A percentile compares a stretch with the other conserved stretches of the same genome.
Conservation (phyloP, 2,329 filamentous ascomycete genomes). For the Hyphodiscus sp. region DNA sequence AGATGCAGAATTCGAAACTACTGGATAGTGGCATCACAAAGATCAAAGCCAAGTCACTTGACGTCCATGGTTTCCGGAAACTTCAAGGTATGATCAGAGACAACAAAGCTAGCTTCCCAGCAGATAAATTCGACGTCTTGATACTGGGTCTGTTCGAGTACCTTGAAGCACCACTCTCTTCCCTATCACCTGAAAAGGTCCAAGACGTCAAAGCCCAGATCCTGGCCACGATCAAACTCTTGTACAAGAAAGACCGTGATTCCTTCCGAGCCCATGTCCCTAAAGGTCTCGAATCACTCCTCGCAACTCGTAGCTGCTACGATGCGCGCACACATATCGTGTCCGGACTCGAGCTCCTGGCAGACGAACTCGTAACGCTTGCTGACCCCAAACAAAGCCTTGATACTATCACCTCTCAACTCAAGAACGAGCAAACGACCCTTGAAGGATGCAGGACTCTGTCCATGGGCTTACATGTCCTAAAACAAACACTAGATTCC, state of each 20-base stretch:
- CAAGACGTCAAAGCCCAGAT: constrained; percentile 70
- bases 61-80: constrained; percentile 75
- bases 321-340: constrained; percentile 67
- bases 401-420: constrained; percentile 44
- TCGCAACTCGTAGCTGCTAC: constrained; percentile 58
- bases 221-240: constrained; percentile 64
- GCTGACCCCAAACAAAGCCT: constrained; percentile 57
- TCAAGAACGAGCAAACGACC: constrained; percentile 38
- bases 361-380: constrained; percentile 62
- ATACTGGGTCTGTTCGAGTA: constrained; percentile 65
- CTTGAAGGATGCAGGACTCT: constrained; percentile 45
- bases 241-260: constrained; percentile 61
- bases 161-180: constrained; percentile 54
- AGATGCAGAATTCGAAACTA: constrained; percentile 49
- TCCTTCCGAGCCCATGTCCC: constrained; percentile 62
- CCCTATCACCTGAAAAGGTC: constrained; percentile 54
- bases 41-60: constrained; percentile 64
- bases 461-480: constrained; percentile 57
- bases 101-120: constrained; percentile 54
- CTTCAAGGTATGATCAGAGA: constrained; percentile 69
- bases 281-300: constrained; percentile 59
- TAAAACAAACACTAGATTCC: constrained; percentile 49
- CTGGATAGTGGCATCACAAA: constrained; percentile 70
- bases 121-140: constrained; percentile 63
- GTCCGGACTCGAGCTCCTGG: constrained; percentile 65